Evolutionary conservation across 306 rosid species (phyloP).

Genomic region (Lablab purpureus): DNA sequence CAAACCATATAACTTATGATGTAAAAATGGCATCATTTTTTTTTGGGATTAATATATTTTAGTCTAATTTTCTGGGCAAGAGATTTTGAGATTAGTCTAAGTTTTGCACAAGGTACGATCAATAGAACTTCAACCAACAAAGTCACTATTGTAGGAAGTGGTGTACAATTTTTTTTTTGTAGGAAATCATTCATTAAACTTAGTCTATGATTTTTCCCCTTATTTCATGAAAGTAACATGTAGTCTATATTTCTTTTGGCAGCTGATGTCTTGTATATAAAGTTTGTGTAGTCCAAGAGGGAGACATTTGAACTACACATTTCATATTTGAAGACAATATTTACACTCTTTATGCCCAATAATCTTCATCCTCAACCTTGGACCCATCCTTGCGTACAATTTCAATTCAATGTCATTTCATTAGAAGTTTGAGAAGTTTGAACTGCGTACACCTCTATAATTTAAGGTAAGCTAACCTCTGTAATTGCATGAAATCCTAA

Average conservation of each 20-base stretch:
- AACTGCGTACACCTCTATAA: conserved; percentile 16
- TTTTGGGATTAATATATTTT: background rate
- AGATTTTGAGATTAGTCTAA: background rate
- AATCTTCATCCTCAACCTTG: conserved; percentile 27
- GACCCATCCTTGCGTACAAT: conserved; percentile 37
- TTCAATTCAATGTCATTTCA: conserved; percentile 40
- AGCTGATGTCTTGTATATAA: conserved; percentile 47
- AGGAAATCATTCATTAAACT: background rate
- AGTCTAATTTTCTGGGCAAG: background rate
- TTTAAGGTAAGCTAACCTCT: conserved; percentile 30
- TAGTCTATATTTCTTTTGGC: conserved; percentile 44
- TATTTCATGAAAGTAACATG: conserved; percentile 19
- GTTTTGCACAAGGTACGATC: background rate
- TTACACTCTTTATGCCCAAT: conserved; percentile 42
- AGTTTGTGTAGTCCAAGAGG: conserved; percentile 47
- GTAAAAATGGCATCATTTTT: background rate
- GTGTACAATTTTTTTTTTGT: background rate
- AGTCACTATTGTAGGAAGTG: background rate
- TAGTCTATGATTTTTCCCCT: no score
- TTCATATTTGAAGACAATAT: conserved; percentile 51
- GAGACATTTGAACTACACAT: conserved; percentile 48
- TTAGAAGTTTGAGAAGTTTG: conserved; percentile 10
- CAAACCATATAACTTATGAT: conserved; percentile 5
- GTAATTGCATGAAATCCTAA: background rate
- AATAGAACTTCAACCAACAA: background rate